Evolutionary conservation across 441 rosid species (phyloP), one percentile per base, ranked within the genome.

Genomic region (Viola pubescens): DNA sequence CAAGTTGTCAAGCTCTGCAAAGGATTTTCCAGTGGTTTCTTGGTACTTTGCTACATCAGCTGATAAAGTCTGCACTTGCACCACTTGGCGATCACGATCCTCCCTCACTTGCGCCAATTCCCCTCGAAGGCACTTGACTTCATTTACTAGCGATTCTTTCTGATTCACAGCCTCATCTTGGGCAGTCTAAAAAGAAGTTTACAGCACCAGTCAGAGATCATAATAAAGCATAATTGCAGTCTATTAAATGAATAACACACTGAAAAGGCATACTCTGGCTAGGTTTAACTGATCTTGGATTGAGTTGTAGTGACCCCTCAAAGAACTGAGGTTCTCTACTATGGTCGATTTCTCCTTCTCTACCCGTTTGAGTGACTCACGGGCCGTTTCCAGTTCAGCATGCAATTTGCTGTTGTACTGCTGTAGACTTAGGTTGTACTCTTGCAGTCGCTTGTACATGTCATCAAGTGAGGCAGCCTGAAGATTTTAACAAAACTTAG

Each of bases 21-120:
- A 73, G 14, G 95, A 87, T 75, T 87, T 87, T 51, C 95, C 98
- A 2, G 87, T 75, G 65, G 65, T 80, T 81, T 94, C 99, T 71
- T 82, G 77, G 42, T 75, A 80, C 65, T 68, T 87, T 44, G 61
- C 63, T 41, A 84, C 74, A 51, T 94, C 98, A 53, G 80, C 77
- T 16, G 81, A 73, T 56, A 88, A 71, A 52, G 72, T 74, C 59
- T 88, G 83, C 60, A 88, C 82, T 61, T 77, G 86, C 12, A 53
- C 66, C 11, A 73, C 66, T 40, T 84, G 90, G 59, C 82, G 82
- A 68, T 94, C 98, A 69, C 98, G 95, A 66, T 94, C 99, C 61
- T 84, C 89, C 52, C 97, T 82, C 6, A 82, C 97, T 70, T 84
- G 83, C 73, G 87, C 91, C 54, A 94, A 73, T 62, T 94, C 97